Conservation (phyloP, 163 green algal species). For the Chloromonas sp. region DNA sequence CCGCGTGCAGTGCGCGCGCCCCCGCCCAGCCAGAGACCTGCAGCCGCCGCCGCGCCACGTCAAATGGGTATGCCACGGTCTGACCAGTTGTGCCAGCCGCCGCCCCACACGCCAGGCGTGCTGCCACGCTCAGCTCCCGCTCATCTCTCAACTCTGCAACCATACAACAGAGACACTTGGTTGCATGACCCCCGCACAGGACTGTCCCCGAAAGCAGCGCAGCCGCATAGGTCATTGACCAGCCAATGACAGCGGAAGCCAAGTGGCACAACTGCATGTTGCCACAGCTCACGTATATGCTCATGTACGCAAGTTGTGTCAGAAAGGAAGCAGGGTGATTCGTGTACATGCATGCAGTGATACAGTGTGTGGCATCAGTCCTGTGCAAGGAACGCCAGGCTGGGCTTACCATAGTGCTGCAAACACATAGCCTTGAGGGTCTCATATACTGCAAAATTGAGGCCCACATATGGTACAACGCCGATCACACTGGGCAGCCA, state of each 20-base stretch:
- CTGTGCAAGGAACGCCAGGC: no score
- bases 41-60: slow-evolving; percentile 87
- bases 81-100: slow-evolving; percentile 87
- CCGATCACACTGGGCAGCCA: slow-evolving; percentile 96
- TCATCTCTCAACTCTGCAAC: slow-evolving; percentile 58
- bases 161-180: background rate
- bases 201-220: no score
- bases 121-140: slow-evolving; percentile 75
- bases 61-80: slow-evolving; percentile 97
- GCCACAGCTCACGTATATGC: no score
- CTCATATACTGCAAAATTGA: slow-evolving; percentile 99
- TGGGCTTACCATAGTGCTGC: slow-evolving; percentile 56
- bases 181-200: background rate
- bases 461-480: slow-evolving; percentile 93
- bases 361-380: no score
- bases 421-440: slow-evolving; percentile 85
- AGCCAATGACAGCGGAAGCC: no score
- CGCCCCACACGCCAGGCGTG: slow-evolving; percentile 81
- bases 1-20: slow-evolving; percentile 60
- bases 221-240: no score
- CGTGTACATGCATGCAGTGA: no score
- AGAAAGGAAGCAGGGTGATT: no score
- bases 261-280: background rate
- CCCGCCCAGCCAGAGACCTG: slow-evolving; percentile 78
- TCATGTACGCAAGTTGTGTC: no score